Percentiles rank a stretch among this genome's conserved stretches.
These are phyloP conservation scores for Trichoderma polysporum DNA, from an alignment of 2,329 filamentous ascomycete species.

Conservation along the genomic window DNA sequence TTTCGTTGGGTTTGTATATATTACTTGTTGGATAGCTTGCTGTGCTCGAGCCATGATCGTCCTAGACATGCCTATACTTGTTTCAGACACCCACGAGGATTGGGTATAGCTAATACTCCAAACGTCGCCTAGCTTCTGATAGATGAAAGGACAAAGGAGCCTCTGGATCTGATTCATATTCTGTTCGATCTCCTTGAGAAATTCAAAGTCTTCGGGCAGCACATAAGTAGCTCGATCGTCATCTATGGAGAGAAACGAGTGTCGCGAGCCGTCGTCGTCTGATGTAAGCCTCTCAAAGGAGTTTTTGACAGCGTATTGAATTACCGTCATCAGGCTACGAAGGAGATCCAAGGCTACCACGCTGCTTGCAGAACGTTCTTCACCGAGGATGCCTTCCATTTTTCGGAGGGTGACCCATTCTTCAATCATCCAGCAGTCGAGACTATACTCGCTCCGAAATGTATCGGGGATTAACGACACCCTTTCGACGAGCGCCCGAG, in stretches of 20 bases:
- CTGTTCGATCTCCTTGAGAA: constrained; percentile 28
- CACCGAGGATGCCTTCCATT: constrained; percentile 30
- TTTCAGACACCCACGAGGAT: neutral
- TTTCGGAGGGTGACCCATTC: constrained; percentile 37
- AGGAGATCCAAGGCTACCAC: constrained; percentile 25
- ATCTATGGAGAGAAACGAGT: constrained; percentile 29
- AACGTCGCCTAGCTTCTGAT: constrained; percentile 28
- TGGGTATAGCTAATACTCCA: neutral
- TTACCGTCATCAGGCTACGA: constrained; percentile 26
- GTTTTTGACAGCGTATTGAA: constrained; percentile 24
- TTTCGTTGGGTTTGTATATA: neutral
- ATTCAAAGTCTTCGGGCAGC: constrained; percentile 30
- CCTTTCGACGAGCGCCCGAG: constrained; percentile 51
- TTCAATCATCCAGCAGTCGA: constrained; percentile 30
- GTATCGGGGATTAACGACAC: constrained; percentile 29
- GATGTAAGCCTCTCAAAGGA: constrained; percentile 22
- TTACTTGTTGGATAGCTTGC: neutral
- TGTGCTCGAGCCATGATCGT: neutral
- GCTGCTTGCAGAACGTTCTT: constrained; percentile 7
- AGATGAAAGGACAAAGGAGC: constrained; percentile 36
- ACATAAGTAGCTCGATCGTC: constrained; percentile 41
- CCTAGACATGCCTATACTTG: neutral
- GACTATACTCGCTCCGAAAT: constrained; percentile 32
- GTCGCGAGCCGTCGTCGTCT: neutral
- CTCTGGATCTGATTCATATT: constrained; percentile 35